Conservation (phyloP, 2,329 filamentous ascomycete species). For the Exophiala aquamarina region DNA sequence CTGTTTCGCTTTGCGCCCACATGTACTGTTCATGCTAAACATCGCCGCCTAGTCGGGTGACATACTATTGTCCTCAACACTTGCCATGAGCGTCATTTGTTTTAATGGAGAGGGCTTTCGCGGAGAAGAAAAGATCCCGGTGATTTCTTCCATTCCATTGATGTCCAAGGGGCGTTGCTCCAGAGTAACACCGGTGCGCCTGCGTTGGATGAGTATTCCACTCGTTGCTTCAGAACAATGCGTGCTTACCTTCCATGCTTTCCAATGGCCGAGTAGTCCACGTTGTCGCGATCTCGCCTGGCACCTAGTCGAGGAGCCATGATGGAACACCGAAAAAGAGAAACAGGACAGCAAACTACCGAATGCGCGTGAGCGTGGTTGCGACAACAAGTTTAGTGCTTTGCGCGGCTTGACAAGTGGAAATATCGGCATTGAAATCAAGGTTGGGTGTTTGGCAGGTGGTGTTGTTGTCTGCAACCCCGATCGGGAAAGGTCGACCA, state of each 20-base stretch:
- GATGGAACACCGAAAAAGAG: too few species aligned
- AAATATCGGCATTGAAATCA: too few species aligned
- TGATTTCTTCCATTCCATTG: constrained; percentile 85
- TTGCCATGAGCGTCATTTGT: constrained; percentile 18
- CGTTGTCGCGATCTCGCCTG: constrained; percentile 43
- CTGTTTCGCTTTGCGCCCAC: not conserved
- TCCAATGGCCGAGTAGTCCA: constrained; percentile 49
- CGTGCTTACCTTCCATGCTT: constrained; percentile 44
- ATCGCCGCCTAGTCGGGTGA: constrained; percentile 54
- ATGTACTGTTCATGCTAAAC: constrained; percentile 63
- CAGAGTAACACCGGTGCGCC: constrained; percentile 85
- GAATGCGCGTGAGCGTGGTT: too few species aligned
- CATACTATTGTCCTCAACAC: constrained; percentile 40
- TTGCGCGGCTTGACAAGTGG: too few species aligned
- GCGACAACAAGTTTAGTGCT: too few species aligned
- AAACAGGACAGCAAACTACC: too few species aligned
- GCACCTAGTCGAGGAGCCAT: constrained; percentile 21
- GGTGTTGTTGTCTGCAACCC: not conserved
- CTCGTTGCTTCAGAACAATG: not conserved
- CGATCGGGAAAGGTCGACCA: not conserved
- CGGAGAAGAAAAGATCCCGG: constrained; percentile 86
- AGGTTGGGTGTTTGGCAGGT: not conserved
- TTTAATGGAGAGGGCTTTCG: constrained; percentile 56
- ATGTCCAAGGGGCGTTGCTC: constrained; percentile 83
- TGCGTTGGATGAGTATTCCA: constrained; percentile 40